Evolutionary conservation across 805 yeast species (phyloP), one percentile per base, ranked within the genome.

Genomic region (Myxozyma melibiosi): DNA sequence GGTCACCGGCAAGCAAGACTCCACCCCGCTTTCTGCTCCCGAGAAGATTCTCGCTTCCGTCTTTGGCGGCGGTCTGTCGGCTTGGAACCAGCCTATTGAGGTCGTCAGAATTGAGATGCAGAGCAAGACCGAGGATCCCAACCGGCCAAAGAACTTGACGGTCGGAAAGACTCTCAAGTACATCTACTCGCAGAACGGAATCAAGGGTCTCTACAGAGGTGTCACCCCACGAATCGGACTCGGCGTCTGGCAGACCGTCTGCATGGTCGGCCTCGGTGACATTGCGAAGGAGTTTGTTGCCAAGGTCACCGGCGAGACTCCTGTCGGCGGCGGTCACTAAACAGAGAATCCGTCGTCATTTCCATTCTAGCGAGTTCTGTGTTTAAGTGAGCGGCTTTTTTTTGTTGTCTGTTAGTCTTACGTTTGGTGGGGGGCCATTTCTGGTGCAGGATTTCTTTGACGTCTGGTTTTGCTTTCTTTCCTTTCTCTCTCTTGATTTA

Each of bases 51-150:
- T 81, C 25, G 90, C 96, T 4, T 84, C 95, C 16, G 88, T 87
- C 8, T 76, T 94, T 61, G 99, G 99, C 81, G 99, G 99, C 77
- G 97, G 97, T 64, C 81, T 94, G 64, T 84, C 92, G 58, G 96
- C 98, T 16, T 94, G 99, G 98, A 94, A 94, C 76, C 99, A 94
- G 77, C 99, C 98, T 38, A 90, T 94, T 68, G 99, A 94, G 44
- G 99, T 94, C 53, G 87, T 91, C 65, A 84, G 99, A 74, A 96
- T 94, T 18, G 99, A 94, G 76, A 90, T 94, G 97, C 99, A 94
- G 77, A 86, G 96, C 55, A 86, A 87, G 77, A 90, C 91, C n/a
- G 77, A 74, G 47, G 98, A 92, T 75, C 96, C 97, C 66, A 90
- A 90, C 71, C 86, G 97, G 76, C 99, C 98, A 58, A 86, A 88